Evolutionary conservation across 495 filamentous ascomycete species (phyloP), one percentile per base, ranked within the genome.

Genomic region (Trichoderma erinaceum): DNA sequence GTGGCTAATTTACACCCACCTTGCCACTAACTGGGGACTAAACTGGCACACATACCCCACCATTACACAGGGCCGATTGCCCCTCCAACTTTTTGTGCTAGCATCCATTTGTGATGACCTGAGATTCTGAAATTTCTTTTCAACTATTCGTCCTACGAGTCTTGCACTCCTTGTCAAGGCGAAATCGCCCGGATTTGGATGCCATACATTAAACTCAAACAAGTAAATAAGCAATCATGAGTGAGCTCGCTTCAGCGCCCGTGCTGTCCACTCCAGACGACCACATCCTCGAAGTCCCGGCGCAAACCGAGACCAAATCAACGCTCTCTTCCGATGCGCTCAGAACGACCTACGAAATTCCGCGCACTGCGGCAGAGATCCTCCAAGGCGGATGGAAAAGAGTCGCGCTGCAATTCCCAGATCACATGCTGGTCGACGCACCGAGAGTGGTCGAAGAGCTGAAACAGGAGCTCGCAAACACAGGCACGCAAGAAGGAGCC

Each of bases 391-490:
- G 82, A 74, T 97, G 92, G 81, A 85, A 78, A 66, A 85, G 90
- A 50, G 87, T 98, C 63, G 95, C 92, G 11, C 81, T 99, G 2
- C 95, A 99, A 71, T 97, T 99, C 73, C 96, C 95, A 13, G 95
- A 99, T 79, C 82, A 86, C 15, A 92, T 98, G 89, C 79, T 99
- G 35, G 80, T 84, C 0, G 93, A 98, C 84, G 92, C 90, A 12
- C 90, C 92, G 13, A 82, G 88, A 68, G 91, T 98, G 1, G 92
- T 90, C 70, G 86, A 88, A 58, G 76, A 85, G 13, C 79, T 99
- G 65, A 82, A 79, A 41, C 73, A 78, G 23, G 88, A 88, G n/a
- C 75, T 97, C 25, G 41, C 32, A 7, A 48, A 27, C 66, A 52
- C 48, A 23, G 21, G 48, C 48, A 23, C 7, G 11, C 32, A 44